Evolutionary conservation across 2,329 filamentous ascomycete genomes (phyloP).

Genomic region (Epichloe baconii): DNA sequence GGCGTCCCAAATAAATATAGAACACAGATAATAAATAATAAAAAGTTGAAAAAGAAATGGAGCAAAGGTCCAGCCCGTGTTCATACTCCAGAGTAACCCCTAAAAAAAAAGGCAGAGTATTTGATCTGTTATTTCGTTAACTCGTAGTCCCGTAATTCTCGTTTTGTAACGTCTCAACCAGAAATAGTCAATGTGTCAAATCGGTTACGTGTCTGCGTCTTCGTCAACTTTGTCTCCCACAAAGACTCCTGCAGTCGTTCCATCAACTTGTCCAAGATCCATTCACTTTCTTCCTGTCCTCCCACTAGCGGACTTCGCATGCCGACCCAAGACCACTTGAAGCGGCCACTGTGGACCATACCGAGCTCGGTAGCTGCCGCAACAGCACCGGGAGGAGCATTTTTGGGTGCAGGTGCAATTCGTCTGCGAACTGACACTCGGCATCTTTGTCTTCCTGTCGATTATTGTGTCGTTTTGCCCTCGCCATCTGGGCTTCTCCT

Average conservation of each 20-base stretch:
- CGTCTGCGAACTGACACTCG: background rate
- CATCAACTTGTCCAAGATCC: conserved; percentile 55
- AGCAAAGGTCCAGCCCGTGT: background rate
- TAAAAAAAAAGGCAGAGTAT: too few relatives aligned
- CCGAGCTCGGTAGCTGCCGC: conserved; percentile 2
- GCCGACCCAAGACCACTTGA: conserved; percentile 61
- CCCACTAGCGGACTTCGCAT: conserved; percentile 57
- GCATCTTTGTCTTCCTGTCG: background rate
- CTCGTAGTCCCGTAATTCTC: background rate
- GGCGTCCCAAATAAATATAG: background rate
- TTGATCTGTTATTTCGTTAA: too few relatives aligned
- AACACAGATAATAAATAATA: background rate
- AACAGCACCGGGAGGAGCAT: conserved; percentile 1
- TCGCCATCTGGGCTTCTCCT: conserved; percentile 10
- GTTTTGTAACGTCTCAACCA: background rate
- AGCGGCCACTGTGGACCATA: conserved; percentile 17
- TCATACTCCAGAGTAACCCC: too few relatives aligned
- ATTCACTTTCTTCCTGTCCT: conserved; percentile 54
- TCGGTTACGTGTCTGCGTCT: conserved; percentile 1
- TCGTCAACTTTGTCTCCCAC: conserved; percentile 5
- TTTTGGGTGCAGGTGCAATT: background rate
- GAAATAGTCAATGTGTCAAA: background rate
- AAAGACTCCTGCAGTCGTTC: conserved; percentile 32
- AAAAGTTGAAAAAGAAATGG: background rate
- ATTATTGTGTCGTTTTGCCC: conserved; percentile 1